phyloP scores from a whole-genome alignment of 208 protist genomes.

The Novymonas esmeraldas region DNA sequence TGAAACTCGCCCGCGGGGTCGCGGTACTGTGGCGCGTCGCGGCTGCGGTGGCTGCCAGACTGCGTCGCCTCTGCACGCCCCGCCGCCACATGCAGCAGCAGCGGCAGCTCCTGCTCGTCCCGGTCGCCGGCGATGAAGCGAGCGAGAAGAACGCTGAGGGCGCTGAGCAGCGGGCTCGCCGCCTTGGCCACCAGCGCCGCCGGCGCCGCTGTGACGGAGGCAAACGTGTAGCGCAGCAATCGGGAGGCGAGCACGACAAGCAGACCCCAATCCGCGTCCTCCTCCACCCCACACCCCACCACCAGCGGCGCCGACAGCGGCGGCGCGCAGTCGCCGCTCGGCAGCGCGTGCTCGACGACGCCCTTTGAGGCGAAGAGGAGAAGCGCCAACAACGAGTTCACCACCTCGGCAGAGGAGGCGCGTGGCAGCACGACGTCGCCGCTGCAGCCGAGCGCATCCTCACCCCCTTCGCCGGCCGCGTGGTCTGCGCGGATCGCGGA shows the following conservation, averaged over 20 bases:
- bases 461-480: not conserved
- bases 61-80: not conserved
- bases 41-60: not conserved
- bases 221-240: slow-evolving; percentile 26
- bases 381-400: slow-evolving; percentile 4
- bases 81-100: not conserved
- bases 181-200: slow-evolving; percentile 14
- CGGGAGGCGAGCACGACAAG: slow-evolving; percentile 24
- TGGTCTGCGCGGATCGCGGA: not conserved
- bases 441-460: not conserved
- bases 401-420: not conserved
- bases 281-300: not conserved
- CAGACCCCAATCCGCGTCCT: slow-evolving; percentile 28
- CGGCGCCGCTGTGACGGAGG: not conserved
- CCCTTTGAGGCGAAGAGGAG: slow-evolving; percentile 12
- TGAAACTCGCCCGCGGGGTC: not conserved
- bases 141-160: slow-evolving; percentile 40
- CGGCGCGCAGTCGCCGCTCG: not conserved
- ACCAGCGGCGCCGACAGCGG: not conserved
- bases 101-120: not conserved
- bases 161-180: slow-evolving; percentile 14
- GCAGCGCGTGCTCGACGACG: slow-evolving; percentile 6
- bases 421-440: not conserved
- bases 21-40: not conserved
- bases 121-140: slow-evolving; percentile 38